Percentiles rank a stretch among this genome's conserved stretches.
Conservation (phyloP, 805 yeast species). For the Schwanniomyces pseudopolymorphus region DNA sequence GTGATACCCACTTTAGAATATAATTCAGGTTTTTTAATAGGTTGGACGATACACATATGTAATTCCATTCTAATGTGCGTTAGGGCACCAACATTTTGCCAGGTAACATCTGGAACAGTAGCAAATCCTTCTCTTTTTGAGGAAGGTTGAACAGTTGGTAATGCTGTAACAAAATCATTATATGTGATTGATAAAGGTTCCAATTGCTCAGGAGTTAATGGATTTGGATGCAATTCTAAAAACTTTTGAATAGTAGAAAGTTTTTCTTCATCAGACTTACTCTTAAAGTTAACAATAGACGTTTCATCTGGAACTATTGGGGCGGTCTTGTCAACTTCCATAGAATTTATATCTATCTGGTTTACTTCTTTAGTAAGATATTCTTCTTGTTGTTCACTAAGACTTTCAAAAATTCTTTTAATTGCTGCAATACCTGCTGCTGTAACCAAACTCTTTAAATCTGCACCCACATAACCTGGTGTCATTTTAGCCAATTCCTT, state of each 20-base stretch:
- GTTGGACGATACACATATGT: conserved; percentile 97
- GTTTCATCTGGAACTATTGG: conserved; percentile 5
- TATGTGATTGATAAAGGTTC: conserved; percentile 72
- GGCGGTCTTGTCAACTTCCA: conserved; percentile 30
- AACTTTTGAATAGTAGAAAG: conserved; percentile 72
- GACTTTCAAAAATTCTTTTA: conserved; percentile 77
- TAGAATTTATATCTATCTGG: conserved; percentile 16
- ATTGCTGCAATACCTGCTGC: conserved; percentile 96
- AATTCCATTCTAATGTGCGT: conserved; percentile 78
- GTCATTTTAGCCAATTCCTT: conserved; percentile 80
- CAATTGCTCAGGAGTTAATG: conserved; percentile 73
- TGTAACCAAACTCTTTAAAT: conserved; percentile 86
- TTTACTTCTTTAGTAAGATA: conserved; percentile 5
- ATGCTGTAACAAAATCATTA: conserved; percentile 78
- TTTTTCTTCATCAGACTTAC: conserved; percentile 33
- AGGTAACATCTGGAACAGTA: conserved; percentile 95
- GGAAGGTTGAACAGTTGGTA: conserved; percentile 94
- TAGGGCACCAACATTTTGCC: conserved; percentile 94
- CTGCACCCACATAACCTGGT: conserved; percentile 98
- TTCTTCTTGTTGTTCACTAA: conserved; percentile 43
- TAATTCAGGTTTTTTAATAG: conserved; percentile 87
- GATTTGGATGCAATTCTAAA: conserved; percentile 70
- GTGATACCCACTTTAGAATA: conserved; percentile 89
- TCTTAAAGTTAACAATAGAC: conserved; percentile 28
- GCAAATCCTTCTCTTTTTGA: conserved; percentile 99